Evolutionary conservation across 2,329 filamentous ascomycete species (phyloP).

Genomic region (Ophiostoma triangulosporum): DNA sequence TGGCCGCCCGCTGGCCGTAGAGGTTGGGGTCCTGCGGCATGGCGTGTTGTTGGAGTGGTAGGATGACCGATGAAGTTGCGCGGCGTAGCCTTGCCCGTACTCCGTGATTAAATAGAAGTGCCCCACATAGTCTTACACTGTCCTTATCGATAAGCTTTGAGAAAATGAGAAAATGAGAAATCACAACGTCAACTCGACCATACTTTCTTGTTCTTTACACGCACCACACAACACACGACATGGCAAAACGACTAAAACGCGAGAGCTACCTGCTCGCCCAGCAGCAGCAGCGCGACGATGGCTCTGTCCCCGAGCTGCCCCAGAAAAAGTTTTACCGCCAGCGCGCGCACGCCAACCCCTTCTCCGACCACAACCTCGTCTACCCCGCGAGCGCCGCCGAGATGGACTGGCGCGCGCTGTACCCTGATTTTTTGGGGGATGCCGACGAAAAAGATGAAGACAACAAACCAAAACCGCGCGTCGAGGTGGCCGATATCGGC

Average conservation of each 20-base stretch:
- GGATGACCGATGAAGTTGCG: not conserved
- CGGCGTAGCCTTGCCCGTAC: not conserved
- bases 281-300: constrained; percentile 30
- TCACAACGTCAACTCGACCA: not conserved
- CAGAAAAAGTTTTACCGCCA: constrained; percentile 96
- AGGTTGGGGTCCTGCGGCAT: constrained; percentile 56
- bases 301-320: constrained; percentile 51
- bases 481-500: constrained; percentile 92
- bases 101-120: no score
- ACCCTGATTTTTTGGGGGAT: constrained; percentile 52
- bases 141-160: constrained; percentile 10
- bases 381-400: constrained; percentile 68
- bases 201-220: not conserved
- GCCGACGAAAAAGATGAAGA: constrained; percentile 11
- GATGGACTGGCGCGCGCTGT: constrained; percentile 88
- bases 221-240: not conserved
- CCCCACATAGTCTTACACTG: not conserved
- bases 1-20: constrained; percentile 62
- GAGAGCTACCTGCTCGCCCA: constrained; percentile 43
- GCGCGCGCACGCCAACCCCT: constrained; percentile 92
- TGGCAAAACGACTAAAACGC: constrained; percentile 47
- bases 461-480: constrained; percentile 18
- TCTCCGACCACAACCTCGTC: constrained; percentile 79
- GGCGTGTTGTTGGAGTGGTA: constrained; percentile 7
- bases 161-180: constrained; percentile 5